Evolutionary conservation across 106 monocot genomes (phyloP).

Genomic region (Acorus calamus): DNA sequence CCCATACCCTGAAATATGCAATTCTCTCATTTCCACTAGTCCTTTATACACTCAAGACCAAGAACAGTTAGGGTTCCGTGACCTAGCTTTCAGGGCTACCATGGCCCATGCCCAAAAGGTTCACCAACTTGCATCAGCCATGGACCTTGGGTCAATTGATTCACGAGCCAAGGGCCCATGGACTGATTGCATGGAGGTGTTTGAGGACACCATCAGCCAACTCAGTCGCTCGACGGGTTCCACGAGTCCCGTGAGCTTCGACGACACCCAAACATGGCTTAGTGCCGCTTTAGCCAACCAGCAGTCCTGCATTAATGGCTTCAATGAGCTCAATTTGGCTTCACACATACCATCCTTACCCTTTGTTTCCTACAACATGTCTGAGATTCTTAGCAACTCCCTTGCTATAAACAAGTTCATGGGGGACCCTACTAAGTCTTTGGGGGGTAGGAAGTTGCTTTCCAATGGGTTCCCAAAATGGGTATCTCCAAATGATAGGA

Average conservation of each 20-base stretch:
- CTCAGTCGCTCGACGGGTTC: slow-evolving; percentile 3
- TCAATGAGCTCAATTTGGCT: slow-evolving; percentile 8
- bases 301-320: slow-evolving; percentile 13
- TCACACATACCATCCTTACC: background rate
- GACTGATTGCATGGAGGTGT: slow-evolving; percentile 6
- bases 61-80: background rate
- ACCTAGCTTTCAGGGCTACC: slow-evolving; percentile 10
- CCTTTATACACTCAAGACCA: background rate
- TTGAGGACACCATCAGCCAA: background rate
- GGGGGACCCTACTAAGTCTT: background rate
- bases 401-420: slow-evolving; percentile 11
- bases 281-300: slow-evolving; percentile 21
- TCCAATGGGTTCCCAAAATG: slow-evolving; percentile 9
- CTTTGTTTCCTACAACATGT: slow-evolving; percentile 14
- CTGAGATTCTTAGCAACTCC: slow-evolving; percentile 14
- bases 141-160: background rate
- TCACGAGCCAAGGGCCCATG: background rate
- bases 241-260: background rate
- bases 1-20: slow-evolving; percentile 22
- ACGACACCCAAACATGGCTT: slow-evolving; percentile 17
- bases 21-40: background rate
- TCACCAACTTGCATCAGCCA: slow-evolving; percentile 2
- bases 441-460: background rate
- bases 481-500: slow-evolving; percentile 7
- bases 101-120: slow-evolving; percentile 1